Conservation (phyloP, 305 asterid species). For the Fraxinus paxiana region DNA sequence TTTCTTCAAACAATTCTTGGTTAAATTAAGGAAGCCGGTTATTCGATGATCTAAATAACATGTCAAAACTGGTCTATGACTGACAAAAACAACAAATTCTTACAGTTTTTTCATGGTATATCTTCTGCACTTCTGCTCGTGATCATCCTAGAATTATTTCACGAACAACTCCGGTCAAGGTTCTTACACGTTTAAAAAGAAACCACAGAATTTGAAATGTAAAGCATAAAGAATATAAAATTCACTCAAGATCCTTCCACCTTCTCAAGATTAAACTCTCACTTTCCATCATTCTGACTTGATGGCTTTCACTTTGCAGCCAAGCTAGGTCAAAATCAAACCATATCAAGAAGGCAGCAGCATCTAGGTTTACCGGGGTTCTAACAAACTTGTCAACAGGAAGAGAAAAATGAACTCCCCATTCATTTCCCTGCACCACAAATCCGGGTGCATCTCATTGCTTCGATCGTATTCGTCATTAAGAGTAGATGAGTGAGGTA, state of each 20-base stretch:
- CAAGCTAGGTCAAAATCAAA: neutral
- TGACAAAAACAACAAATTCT: neutral
- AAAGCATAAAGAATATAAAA: neutral
- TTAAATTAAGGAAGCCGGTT: neutral
- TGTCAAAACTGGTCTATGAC: neutral
- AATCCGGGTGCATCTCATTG: neutral
- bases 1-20: neutral
- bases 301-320: neutral
- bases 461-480: neutral
- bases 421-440: neutral
- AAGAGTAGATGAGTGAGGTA: neutral
- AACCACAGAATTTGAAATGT: neutral
- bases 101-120: neutral
- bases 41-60: neutral
- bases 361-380: neutral
- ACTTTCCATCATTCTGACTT: neutral
- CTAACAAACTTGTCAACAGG: neutral
- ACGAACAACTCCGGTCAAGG: neutral
- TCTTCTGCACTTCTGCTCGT: neutral
- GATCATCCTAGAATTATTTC: conserved; percentile 2
- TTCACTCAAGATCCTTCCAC: neutral
- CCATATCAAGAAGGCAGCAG: neutral
- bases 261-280: neutral
- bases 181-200: neutral
- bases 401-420: neutral